Evolutionary conservation across 768 basidiomycete genomes (phyloP).

Genomic region (Boletus patriciae): DNA sequence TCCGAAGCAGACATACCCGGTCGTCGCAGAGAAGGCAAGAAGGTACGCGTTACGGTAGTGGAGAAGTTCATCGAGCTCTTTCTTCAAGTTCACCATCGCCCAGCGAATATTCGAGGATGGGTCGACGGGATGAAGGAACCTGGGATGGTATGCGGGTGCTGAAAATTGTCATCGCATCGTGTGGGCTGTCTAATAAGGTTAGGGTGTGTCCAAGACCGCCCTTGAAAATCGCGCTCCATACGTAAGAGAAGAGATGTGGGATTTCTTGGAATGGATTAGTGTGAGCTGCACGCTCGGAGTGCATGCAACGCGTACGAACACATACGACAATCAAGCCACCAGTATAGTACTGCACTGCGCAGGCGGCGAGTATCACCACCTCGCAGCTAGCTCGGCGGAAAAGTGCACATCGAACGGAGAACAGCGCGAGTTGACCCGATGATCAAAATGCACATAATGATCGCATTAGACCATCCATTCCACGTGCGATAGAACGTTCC

Average conservation of each 20-base stretch:
- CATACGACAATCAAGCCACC: background rate
- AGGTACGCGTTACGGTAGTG: conserved; percentile 38
- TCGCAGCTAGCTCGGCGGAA: background rate
- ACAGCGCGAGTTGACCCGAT: background rate
- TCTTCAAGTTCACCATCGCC: conserved; percentile 22
- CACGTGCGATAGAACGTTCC: background rate
- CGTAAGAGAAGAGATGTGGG: background rate
- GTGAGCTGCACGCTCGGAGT: too few species aligned
- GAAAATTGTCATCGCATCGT: background rate
- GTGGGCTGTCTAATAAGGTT: background rate
- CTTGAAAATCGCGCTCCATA: background rate
- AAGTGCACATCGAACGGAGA: background rate
- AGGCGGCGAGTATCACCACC: background rate
- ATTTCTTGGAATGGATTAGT: background rate
- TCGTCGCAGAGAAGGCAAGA: conserved; percentile 35
- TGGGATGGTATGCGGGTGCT: background rate
- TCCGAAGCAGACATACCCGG: conserved; percentile 37
- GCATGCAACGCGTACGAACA: too few species aligned
- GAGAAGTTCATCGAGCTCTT: conserved; percentile 19
- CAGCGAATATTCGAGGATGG: background rate
- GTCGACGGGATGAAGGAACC: too few species aligned
- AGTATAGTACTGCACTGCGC: background rate
- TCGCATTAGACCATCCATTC: too few species aligned
- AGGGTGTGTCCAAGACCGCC: background rate
- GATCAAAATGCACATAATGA: too few species aligned